phyloP scores from a whole-genome alignment of 805 yeast genomes.

The Candida morakotiae region DNA sequence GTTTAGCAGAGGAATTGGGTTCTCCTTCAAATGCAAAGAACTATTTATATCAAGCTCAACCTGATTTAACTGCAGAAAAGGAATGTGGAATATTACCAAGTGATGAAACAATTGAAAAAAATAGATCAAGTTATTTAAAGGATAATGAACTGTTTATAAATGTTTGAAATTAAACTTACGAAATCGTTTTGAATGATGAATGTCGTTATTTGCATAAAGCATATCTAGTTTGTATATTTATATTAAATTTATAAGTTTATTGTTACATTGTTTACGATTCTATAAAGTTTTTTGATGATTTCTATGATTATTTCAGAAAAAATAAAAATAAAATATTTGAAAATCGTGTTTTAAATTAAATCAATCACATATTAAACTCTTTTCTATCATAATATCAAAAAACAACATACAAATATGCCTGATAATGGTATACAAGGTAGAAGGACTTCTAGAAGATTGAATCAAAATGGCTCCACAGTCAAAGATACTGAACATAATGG shows the following conservation, averaged over 20 bases:
- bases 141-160: conserved; percentile 36
- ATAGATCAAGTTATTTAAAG: conserved; percentile 27
- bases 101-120: conserved; percentile 24
- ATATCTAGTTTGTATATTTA: too few species aligned
- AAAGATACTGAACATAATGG: neutral
- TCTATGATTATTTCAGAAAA: too few species aligned
- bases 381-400: too few species aligned
- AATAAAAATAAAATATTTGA: too few species aligned
- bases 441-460: conserved; percentile 5
- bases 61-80: conserved; percentile 35
- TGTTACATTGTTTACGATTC: too few species aligned
- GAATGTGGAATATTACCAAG: conserved; percentile 33
- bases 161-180: too few species aligned
- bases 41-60: conserved; percentile 37
- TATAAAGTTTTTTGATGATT: too few species aligned
- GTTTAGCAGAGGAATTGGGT: conserved; percentile 72
- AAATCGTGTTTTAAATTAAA: neutral
- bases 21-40: conserved; percentile 48
- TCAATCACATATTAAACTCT: neutral
- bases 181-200: too few species aligned
- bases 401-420: conserved; percentile 1
- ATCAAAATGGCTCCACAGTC: conserved; percentile 1
- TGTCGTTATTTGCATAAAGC: too few species aligned
- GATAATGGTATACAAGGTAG: conserved; percentile 1
- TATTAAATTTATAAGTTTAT: too few species aligned